phyloP scores from a whole-genome alignment of 1,139 yeast genomes.

The Blastobotrys petasosporus region DNA sequence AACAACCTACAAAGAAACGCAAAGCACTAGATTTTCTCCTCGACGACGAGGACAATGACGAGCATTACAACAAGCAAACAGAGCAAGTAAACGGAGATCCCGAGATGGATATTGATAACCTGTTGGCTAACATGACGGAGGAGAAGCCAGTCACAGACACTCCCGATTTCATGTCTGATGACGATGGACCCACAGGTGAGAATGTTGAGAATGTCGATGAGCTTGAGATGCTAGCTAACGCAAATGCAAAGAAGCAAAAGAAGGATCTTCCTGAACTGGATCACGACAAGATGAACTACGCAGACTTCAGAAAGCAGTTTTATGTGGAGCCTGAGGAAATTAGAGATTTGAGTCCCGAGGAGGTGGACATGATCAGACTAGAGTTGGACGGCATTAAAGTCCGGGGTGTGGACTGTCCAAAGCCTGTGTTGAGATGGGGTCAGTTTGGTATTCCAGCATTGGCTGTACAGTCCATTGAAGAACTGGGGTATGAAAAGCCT shows the following conservation, averaged over 20 bases:
- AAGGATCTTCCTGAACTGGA: slow-evolving; percentile 42
- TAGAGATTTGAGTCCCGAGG: slow-evolving; percentile 42
- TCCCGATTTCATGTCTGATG: slow-evolving; percentile 20
- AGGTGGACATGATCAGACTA: slow-evolving; percentile 49
- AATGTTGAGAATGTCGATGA: slow-evolving; percentile 27
- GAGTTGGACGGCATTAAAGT: slow-evolving; percentile 60
- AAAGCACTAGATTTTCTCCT: slow-evolving; percentile 1
- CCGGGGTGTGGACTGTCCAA: slow-evolving; percentile 52
- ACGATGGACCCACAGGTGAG: slow-evolving; percentile 27
- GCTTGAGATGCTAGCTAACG: slow-evolving; percentile 28
- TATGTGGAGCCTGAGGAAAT: slow-evolving; percentile 62
- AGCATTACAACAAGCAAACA: background rate
- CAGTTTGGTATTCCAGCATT: slow-evolving; percentile 70
- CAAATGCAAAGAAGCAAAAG: slow-evolving; percentile 35
- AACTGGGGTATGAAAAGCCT: slow-evolving; percentile 55
- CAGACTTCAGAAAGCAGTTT: slow-evolving; percentile 56
- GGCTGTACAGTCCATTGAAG: slow-evolving; percentile 48
- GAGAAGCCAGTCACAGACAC: slow-evolving; percentile 18
- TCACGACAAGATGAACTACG: slow-evolving; percentile 44
- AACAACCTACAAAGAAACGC: background rate
- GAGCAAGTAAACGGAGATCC: slow-evolving; percentile 4
- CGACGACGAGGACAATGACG: background rate
- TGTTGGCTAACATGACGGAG: slow-evolving; percentile 37
- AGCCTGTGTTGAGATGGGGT: slow-evolving; percentile 72
- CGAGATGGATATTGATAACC: slow-evolving; percentile 34